Conservation (phyloP, 140 eudicot species). For the Bidens hawaiensis region DNA sequence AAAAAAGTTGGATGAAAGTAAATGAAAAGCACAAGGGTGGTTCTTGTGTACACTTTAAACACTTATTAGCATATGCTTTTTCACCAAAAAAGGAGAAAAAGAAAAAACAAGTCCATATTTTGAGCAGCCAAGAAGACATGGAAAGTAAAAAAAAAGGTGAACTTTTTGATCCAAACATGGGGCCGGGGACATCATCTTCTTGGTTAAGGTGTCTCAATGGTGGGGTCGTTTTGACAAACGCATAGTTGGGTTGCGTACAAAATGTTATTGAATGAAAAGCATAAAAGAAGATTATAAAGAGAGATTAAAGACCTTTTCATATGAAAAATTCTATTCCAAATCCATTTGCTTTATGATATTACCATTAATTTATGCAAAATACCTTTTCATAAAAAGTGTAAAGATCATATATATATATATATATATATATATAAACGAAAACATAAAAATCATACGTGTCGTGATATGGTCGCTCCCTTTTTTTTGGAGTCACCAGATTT, state of each 20-base stretch:
- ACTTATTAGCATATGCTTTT: slow-evolving; percentile 20
- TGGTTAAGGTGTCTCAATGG: slow-evolving; percentile 29
- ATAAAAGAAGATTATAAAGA: slow-evolving; percentile 30
- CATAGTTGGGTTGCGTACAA: slow-evolving; percentile 45
- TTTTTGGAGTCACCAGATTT: no score
- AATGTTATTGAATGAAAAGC: slow-evolving; percentile 28
- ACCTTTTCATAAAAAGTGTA: not conserved
- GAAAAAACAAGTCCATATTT: slow-evolving; percentile 10
- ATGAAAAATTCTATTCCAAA: slow-evolving; percentile 40
- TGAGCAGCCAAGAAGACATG: slow-evolving; percentile 32
- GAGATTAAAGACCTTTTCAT: slow-evolving; percentile 35
- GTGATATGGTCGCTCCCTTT: no score
- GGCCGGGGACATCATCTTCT: slow-evolving; percentile 22
- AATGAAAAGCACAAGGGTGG: slow-evolving; percentile 23
- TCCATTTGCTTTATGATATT: slow-evolving; percentile 33
- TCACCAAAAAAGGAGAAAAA: slow-evolving; percentile 15
- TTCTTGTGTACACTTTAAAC: slow-evolving; percentile 19
- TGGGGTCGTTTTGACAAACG: slow-evolving; percentile 30
- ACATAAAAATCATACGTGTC: no score
- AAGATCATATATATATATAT: not conserved
- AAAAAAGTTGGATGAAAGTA: slow-evolving; percentile 24
- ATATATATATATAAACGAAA: no score
- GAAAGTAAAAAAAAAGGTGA: slow-evolving; percentile 24
- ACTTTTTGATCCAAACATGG: slow-evolving; percentile 21
- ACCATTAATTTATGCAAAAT: slow-evolving; percentile 12